Conservation (phyloP, 495 filamentous ascomycete genomes). For the Coniosporium apollinis region DNA sequence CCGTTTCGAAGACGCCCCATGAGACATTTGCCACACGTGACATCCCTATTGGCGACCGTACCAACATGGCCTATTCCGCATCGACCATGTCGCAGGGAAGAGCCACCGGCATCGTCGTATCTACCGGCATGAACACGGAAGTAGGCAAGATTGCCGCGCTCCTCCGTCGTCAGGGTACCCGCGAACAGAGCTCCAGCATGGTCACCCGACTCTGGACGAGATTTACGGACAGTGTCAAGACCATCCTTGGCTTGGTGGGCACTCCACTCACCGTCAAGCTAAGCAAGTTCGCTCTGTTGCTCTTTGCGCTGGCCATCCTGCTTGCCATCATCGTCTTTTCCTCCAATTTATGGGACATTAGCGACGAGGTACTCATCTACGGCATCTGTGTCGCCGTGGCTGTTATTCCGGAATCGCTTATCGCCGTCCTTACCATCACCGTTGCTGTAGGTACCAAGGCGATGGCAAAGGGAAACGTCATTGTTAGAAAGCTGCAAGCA, state of each 20-base stretch:
- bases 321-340: conserved; percentile 52
- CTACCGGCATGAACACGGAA: conserved; percentile 51
- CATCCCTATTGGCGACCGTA: conserved; percentile 44
- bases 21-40: conserved; percentile 19
- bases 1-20: conserved; percentile 36
- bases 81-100: conserved; percentile 51
- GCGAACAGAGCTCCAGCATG: conserved; percentile 14
- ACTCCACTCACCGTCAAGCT: conserved; percentile 53
- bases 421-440: conserved; percentile 60
- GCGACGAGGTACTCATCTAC: conserved; percentile 51
- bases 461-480: conserved; percentile 53
- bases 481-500: conserved; percentile 48
- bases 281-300: conserved; percentile 49
- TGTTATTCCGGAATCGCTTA: conserved; percentile 60
- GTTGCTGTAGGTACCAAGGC: conserved; percentile 57
- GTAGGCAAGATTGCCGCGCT: conserved; percentile 52
- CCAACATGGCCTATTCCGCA: conserved; percentile 55
- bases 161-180: conserved; percentile 32
- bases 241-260: conserved; percentile 48
- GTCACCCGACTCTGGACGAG: conserved; percentile 20
- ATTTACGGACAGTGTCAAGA: conserved; percentile 23
- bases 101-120: conserved; percentile 44
- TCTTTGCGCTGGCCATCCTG: conserved; percentile 54
- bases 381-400: conserved; percentile 48
- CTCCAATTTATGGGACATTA: conserved; percentile 39